A percentile compares a stretch with the other conserved stretches of the same genome.
Evolutionary conservation across 2,329 filamentous ascomycete species (phyloP).

Genomic region (Sporothrix humicola): DNA sequence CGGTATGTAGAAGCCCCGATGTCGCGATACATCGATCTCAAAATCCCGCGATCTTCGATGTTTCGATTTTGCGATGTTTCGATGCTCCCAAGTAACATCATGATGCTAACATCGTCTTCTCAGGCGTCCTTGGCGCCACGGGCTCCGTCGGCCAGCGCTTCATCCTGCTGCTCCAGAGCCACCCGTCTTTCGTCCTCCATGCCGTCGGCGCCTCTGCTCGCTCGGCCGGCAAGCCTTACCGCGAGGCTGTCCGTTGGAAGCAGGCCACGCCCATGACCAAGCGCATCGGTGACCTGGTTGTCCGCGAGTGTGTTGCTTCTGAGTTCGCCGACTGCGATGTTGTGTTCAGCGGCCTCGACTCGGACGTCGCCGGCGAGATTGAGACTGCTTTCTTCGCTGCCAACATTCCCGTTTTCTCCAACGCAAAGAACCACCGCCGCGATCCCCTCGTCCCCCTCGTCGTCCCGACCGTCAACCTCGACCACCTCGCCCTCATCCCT

Average conservation of each 20-base stretch:
- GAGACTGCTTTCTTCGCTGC: slow-evolving; percentile 90
- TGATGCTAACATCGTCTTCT: neutral
- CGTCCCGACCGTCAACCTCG: slow-evolving; percentile 91
- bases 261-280: slow-evolving; percentile 82
- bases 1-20: slow-evolving; percentile 35
- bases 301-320: slow-evolving; percentile 81
- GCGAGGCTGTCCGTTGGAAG: slow-evolving; percentile 94
- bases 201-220: slow-evolving; percentile 88
- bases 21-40: neutral
- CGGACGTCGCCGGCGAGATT: slow-evolving; percentile 89
- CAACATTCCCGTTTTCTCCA: slow-evolving; percentile 92
- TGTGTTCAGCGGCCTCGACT: slow-evolving; percentile 90
- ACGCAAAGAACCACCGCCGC: slow-evolving; percentile 95
- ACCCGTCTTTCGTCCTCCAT: slow-evolving; percentile 84
- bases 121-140: slow-evolving; percentile 82
- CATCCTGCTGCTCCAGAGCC: slow-evolving; percentile 85
- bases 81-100: neutral
- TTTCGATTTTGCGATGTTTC: neutral
- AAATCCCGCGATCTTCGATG: no score
- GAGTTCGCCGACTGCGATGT: slow-evolving; percentile 90
- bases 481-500: slow-evolving; percentile 85
- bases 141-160: slow-evolving; percentile 96
- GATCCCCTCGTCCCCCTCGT: slow-evolving; percentile 90
- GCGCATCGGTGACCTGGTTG: slow-evolving; percentile 74
- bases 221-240: slow-evolving; percentile 92